Evolutionary conservation across 2,329 filamentous ascomycete species (phyloP), one percentile per base, ranked within the genome.

Genomic region (Clonostachys solani): DNA sequence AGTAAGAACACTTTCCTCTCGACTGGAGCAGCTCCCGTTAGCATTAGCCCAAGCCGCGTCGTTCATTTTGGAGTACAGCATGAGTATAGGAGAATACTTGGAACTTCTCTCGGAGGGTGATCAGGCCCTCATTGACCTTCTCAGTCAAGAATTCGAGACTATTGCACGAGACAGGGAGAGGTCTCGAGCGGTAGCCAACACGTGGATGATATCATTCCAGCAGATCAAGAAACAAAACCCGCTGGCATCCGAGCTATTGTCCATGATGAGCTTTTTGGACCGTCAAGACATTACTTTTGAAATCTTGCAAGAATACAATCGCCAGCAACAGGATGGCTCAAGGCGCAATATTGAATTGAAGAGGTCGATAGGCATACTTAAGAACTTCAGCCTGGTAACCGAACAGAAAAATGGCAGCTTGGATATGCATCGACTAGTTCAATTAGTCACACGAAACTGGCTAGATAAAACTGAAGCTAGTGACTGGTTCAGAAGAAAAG

Each of bases 161-260:
- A 43, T 51, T 0, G 62, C 63, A 1, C 56, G 61, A 50, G 64
- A 64, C 46, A 50, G 52, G 0, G 56, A 53, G 3, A 57, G 55
- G 0, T 53, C 59, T 0, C 58, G 50, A 4, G 54, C 65, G 1
- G 56, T 69, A 0, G 49, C 58, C 0, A 46, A 55, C 13, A 66
- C 64, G 0, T 69, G 62, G 63, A 56, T 64, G 3, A 44, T 68
- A 2, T 67, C 61, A 1, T 67, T 69, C 1, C 50, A 63, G 4
- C 59, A 67, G 10, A 63, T 68, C 13, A 19, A 60, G 5, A 33
- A 37, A 8, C 58, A 61, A 15, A 43, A 59, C 38, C 2, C 36
- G 13, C 52, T 61, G 2, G 60, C 61, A 5, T 50, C 50, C 19
- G 49, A 59, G 10, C 45, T 65, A 9, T 54, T 66, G 36, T 64